A percentile compares a stretch with the other conserved stretches of the same genome.
Evolutionary conservation across 2,329 filamentous ascomycete species (phyloP).

Genomic region (Colletotrichum scovillei): DNA sequence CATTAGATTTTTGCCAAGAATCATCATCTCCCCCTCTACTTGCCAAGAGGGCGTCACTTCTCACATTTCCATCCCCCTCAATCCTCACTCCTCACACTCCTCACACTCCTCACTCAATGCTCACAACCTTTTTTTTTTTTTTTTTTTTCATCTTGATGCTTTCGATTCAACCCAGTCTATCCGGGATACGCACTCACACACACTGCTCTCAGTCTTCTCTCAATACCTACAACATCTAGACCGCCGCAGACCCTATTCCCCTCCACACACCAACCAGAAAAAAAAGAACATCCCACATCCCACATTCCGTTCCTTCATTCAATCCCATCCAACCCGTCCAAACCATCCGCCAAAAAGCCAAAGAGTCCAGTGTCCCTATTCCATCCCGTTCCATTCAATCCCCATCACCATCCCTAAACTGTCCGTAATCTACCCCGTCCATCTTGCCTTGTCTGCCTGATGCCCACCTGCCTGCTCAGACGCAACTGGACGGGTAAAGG

Average conservation of each 20-base stretch:
- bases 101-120: not conserved
- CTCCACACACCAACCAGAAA: not conserved
- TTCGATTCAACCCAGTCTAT: constrained; percentile 6
- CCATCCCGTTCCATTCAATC: not conserved
- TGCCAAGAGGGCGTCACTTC: not conserved
- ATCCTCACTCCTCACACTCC: no score
- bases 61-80: not conserved
- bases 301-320: constrained; percentile 16
- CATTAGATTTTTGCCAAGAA: not conserved
- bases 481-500: not conserved
- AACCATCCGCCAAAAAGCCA: not conserved
- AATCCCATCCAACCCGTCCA: not conserved
- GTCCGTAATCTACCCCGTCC: not conserved
- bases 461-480: constrained; percentile 19
- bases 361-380: constrained; percentile 1
- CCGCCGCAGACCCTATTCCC: not conserved
- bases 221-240: not conserved
- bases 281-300: not conserved
- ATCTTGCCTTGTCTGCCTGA: not conserved
- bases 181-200: not conserved
- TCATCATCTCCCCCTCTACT: not conserved
- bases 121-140: not conserved
- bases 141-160: not conserved
- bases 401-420: not conserved
- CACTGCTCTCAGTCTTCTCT: no score